Evolutionary conservation across 148 eudicot genomes (phyloP), one percentile per base, ranked within the genome.

Genomic region (Silene uniflora): DNA sequence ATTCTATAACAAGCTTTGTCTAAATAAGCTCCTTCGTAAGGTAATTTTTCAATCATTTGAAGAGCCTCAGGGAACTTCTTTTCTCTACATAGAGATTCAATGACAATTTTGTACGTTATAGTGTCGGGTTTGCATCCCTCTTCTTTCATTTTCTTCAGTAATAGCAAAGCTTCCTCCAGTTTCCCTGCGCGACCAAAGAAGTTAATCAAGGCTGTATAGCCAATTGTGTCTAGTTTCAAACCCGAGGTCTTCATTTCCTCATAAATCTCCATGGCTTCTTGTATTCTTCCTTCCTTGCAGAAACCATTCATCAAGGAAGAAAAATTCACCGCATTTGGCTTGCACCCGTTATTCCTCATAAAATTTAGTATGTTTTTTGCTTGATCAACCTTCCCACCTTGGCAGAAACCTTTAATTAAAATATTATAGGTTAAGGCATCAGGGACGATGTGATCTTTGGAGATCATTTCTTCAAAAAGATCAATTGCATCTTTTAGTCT

Each of bases 401-500:
- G 86, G 79, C 91, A 91, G 82, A 96, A 96, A 69, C 98, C 97
- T 71, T 84, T 87, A 32, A 96, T 92, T 81, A 96, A 72, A 66
- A 86, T 80, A 79, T 91, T 96, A 79, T 96, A 96, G 67, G 97
- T 92, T 63, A 96, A 81, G 24, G 86, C 91, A 84, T 96, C 99
- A 12, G 99, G 99, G 35, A 88, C 76, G 54, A 96, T 88, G 56
- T 89, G 78, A 77, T 89, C 88, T 67, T 87, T 85, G 4, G 97
- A 86, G 5, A 92, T 84, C 99, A 96, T 96, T 72, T 88, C 91
- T 79, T 96, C 99, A 39, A 96, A 96, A 49, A 88, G 66, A 35
- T 85, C 84, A 62, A 92, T 61, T 44, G 98, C 98, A 54, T 91
- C 97, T 76, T 89, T 80, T 49, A 90, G 80, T 68, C 83, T 86